Percentiles rank a stretch among this genome's conserved stretches.
These are phyloP conservation scores for Amanita jacksonii DNA, from an alignment of 768 basidiomycete species.

Conservation along the genomic window DNA sequence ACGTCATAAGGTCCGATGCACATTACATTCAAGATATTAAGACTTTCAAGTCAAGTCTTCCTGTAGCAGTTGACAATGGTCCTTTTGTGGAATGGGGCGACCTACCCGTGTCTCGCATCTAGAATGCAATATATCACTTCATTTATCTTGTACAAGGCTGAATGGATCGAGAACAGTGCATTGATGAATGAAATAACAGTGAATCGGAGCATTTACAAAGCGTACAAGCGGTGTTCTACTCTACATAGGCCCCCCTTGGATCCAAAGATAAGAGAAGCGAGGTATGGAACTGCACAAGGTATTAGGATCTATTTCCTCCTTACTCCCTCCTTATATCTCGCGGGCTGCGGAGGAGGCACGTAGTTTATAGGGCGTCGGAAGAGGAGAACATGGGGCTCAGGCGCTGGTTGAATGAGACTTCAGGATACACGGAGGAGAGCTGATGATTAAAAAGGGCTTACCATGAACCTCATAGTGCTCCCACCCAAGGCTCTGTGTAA, in stretches of 20 bases:
- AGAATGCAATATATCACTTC: constrained; percentile 12
- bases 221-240: constrained; percentile 3
- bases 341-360: constrained; percentile 39
- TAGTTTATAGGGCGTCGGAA: constrained; percentile 78
- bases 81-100: constrained; percentile 72
- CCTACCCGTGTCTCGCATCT: constrained; percentile 51
- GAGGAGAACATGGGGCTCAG: constrained; percentile 89
- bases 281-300: background rate
- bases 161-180: background rate
- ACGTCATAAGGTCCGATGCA: constrained; percentile 36
- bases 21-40: constrained; percentile 57
- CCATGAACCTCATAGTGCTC: constrained; percentile 98
- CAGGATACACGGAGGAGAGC: background rate
- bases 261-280: background rate
- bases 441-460: constrained; percentile 21
- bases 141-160: background rate
- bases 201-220: constrained; percentile 7
- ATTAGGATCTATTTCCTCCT: constrained; percentile 29
- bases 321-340: constrained; percentile 24
- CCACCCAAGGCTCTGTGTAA: constrained; percentile 94
- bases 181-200: constrained; percentile 2
- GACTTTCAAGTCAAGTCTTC: constrained; percentile 54
- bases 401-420: constrained; percentile 38
- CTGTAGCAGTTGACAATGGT: constrained; percentile 44
- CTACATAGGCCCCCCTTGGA: constrained; percentile 7